Conservation (phyloP, 345 rosid species). For the Kandelia obovata region DNA sequence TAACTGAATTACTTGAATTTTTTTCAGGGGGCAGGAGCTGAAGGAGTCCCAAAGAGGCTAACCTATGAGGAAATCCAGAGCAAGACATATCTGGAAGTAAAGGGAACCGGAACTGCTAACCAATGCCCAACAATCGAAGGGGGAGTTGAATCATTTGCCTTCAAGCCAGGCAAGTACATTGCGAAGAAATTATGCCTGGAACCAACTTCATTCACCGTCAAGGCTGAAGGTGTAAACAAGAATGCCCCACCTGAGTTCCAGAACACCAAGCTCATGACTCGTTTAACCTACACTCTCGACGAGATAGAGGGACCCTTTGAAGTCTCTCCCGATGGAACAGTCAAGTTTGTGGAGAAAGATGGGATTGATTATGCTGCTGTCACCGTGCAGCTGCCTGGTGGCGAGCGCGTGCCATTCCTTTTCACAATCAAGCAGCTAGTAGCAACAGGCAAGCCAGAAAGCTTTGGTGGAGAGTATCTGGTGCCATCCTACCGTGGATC, state of each 20-base stretch:
- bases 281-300: slow-evolving; percentile 90
- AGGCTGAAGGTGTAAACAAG: slow-evolving; percentile 79
- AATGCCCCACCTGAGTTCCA: slow-evolving; percentile 89
- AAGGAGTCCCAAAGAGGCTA: slow-evolving; percentile 82
- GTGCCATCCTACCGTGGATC: slow-evolving; percentile 84
- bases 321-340: slow-evolving; percentile 54
- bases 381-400: slow-evolving; percentile 81
- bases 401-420: slow-evolving; percentile 86
- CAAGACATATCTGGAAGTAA: slow-evolving; percentile 91
- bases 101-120: slow-evolving; percentile 93
- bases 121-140: slow-evolving; percentile 87
- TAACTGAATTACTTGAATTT: not conserved
- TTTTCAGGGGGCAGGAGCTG: slow-evolving; percentile 82
- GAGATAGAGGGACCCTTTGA: slow-evolving; percentile 96
- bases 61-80: slow-evolving; percentile 93
- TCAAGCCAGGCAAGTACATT: slow-evolving; percentile 79
- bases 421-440: slow-evolving; percentile 79
- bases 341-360: slow-evolving; percentile 79
- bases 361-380: slow-evolving; percentile 90
- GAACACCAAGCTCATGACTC: slow-evolving; percentile 95
- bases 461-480: slow-evolving; percentile 61
- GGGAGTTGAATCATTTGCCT: slow-evolving; percentile 62
- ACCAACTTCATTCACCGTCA: slow-evolving; percentile 97
- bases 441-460: slow-evolving; percentile 79
- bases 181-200: slow-evolving; percentile 88